Base-by-base conservation (phyloP, 2,329 filamentous ascomycete species). In the Chrysosphaeria jannelii region DNA sequence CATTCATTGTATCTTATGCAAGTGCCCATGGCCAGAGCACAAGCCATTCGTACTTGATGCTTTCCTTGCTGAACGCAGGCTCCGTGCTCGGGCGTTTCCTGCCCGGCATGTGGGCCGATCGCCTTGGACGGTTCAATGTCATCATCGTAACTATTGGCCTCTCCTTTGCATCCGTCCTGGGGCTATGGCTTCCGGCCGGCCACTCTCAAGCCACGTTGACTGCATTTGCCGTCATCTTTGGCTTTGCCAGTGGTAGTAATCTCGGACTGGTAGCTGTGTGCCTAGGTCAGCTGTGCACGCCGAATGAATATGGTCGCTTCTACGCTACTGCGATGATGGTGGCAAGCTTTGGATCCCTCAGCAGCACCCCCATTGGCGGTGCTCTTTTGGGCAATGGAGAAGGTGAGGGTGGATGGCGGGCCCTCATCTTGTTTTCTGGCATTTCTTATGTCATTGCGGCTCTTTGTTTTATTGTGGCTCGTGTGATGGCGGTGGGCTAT, bases 51-150 rank as follows among this genome's bases (percentile, higher is more conserved):
- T 81, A 75, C 39, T 64, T 75, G 29, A 51, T 85, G 14, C 51
- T 88, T n/a, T 63, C 75, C 1, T 58, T 85, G 27, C 54, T 89
- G 35, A 88, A 85, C 37, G 72, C 61, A 1, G 72, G 69, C 8
- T 75, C 67, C 1, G 63, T 70, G 24, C 46, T 85, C 6, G 78
- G 78, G 3, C 60, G 78, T 12, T 70, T 63, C 42, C 48, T 78
- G 0, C 74, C 76, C 0, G 75, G 76, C 0, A 53, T 71, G 29
- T 45, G 76, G 6, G 68, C 75, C 0, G 78, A 90, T 38, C 58
- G 53, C 23, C 39, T 76, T 4, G 78, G 78, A 1, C 60, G 75
- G 4, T 88, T 75, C 47, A 89, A 90, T 37, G 59, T 65, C 23
- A 69, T 85, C 44, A 57, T 81, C 22, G 40, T 62, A 10, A 67